Base-by-base conservation (phyloP, 164 flowering plant genomes). In the Buxus sempervirens region DNA sequence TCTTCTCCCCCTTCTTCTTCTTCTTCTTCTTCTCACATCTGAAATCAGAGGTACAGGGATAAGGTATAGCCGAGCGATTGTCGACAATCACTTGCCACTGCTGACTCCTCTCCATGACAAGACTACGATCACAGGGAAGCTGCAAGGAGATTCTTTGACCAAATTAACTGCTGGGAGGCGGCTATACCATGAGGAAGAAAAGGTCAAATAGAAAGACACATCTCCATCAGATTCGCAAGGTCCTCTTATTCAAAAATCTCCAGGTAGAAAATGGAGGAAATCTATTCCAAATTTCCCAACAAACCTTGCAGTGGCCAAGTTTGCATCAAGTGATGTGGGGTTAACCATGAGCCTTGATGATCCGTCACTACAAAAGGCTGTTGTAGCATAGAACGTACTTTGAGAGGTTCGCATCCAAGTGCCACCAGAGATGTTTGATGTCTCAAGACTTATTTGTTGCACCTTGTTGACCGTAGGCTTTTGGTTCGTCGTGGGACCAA, bases 381-480 rank as follows among this genome's bases (percentile, higher is more conserved):
- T 75, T 26, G 53, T 62, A 36, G 91, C 91, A 15, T 72, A 75
- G 27, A 73, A 76, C 9, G 82, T 85, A 1, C 58, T 88, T 51
- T 78, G 69, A 54, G 98, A 94, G 74, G 83, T 88, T 20, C 76
- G 93, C n/a, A 78, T 72, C 20, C 96, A 90, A 76, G 26, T 90
- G 12, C 96, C 96, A 0, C 90, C 94, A 0, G 97, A 91, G 73
- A 83, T 89, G 85, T 93, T 93, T 68, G 98, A 93, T 78, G 54
- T 90, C 65, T 84, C 96, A 0, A 88, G 82, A 62, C 63, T 93
- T 54, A 85, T 89, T 0, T 93, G 96, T 68, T 96, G 96, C 21
- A 90, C 96, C 2, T 82, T 63, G 71, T 86, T 0, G 98, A 93
- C 77, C 68, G 86, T 19, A 85, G 98, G 80, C 73, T 90, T 73